Percentiles rank a stretch among this genome's conserved stretches.
Conservation (phyloP, 441 rosid genomes). For the Brassica hybrid region DNA sequence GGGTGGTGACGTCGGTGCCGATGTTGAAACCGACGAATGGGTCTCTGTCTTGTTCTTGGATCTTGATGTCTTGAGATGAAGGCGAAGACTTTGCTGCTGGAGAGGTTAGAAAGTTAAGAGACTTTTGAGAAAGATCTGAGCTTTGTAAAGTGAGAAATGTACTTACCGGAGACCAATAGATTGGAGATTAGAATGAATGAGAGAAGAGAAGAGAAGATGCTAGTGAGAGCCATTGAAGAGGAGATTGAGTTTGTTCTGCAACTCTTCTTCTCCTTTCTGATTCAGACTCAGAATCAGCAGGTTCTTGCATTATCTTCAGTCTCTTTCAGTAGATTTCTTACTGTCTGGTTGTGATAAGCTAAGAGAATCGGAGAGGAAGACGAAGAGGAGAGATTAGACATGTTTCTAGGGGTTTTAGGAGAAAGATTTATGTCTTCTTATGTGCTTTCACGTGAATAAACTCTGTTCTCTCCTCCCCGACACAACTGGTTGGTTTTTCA, state of each 20-base stretch:
- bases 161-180: constrained; percentile 44
- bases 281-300: constrained; percentile 50
- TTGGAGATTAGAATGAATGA: constrained; percentile 33
- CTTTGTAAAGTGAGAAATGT: neutral
- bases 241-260: constrained; percentile 46
- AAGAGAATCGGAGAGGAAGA: constrained; percentile 3
- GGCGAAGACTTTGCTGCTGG: constrained; percentile 47
- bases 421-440: constrained; percentile 37
- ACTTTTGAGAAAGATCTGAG: neutral
- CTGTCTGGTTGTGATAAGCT: neutral
- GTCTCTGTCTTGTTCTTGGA: constrained; percentile 59
- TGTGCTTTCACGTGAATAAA: constrained; percentile 42
- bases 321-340: neutral
- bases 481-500: constrained; percentile 23
- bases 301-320: constrained; percentile 74
- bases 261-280: constrained; percentile 53
- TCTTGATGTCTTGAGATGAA: constrained; percentile 43
- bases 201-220: constrained; percentile 41
- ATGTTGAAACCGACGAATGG: constrained; percentile 86
- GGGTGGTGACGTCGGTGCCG: constrained; percentile 76
- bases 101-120: constrained; percentile 16
- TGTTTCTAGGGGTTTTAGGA: constrained; percentile 29
- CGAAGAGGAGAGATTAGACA: constrained; percentile 29
- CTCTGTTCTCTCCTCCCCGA: constrained; percentile 35
- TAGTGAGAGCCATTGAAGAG: constrained; percentile 76